Percentiles rank a stretch among this genome's conserved stretches.
These are phyloP conservation scores for Celoporthe dispersa DNA, from an alignment of 2,329 filamentous ascomycete genomes.

Conservation along the genomic window DNA sequence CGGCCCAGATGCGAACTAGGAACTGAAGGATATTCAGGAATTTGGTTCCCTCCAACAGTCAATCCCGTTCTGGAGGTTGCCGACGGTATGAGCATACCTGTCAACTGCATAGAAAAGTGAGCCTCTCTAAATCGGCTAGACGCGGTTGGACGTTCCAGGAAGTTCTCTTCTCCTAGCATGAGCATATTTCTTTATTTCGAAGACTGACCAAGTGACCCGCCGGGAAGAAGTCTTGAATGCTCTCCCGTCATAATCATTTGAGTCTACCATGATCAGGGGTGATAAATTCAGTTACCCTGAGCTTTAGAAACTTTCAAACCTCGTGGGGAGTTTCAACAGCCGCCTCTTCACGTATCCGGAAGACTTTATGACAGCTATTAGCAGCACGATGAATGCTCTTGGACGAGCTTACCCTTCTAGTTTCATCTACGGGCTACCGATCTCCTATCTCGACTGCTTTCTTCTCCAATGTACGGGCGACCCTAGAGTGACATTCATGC, in stretches of 20 bases:
- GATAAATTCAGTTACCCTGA: neutral
- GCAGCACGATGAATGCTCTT: neutral
- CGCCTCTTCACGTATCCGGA: neutral
- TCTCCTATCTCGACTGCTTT: slow-evolving; percentile 4
- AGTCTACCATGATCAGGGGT: neutral
- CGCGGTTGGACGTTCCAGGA: slow-evolving; percentile 12
- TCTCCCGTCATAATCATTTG: too few relatives aligned
- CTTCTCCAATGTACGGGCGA: too few relatives aligned
- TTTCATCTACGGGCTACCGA: neutral
- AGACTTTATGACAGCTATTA: neutral
- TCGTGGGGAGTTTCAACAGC: neutral
- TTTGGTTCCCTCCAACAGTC: neutral
- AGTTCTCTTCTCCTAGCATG: neutral
- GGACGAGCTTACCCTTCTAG: neutral
- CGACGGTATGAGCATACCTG: too few relatives aligned
- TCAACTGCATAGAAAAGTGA: too few relatives aligned
- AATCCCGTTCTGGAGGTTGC: neutral
- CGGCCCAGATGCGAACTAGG: neutral
- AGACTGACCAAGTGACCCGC: neutral
- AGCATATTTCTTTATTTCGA: neutral
- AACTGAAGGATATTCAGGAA: neutral
- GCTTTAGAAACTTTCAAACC: neutral
- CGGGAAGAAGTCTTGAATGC: too few relatives aligned
- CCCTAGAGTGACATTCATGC: too few relatives aligned
- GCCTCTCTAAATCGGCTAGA: too few relatives aligned